Evolutionary conservation across 805 yeast genomes (phyloP).

Genomic region (Ogataea degrootiae): DNA sequence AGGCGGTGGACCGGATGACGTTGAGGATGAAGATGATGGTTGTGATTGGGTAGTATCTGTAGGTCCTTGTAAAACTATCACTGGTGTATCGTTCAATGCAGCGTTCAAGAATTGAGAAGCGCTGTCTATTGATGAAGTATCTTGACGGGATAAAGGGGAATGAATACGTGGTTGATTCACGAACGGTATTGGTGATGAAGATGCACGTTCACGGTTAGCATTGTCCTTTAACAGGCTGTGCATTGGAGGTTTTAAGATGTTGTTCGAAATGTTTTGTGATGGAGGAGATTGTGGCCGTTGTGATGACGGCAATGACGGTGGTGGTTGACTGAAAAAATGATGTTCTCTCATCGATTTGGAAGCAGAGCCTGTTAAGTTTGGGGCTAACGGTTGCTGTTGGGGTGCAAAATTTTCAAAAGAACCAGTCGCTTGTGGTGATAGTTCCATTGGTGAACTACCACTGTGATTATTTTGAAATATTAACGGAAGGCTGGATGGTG

Average conservation of each 20-base stretch:
- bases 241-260: conserved; percentile 11
- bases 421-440: conserved; percentile 12
- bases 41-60: background rate
- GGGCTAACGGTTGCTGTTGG: conserved; percentile 36
- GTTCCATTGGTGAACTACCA: conserved; percentile 8
- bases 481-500: conserved; percentile 50
- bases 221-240: conserved; percentile 4
- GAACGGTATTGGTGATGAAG: conserved; percentile 19
- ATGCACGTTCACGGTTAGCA: conserved; percentile 16
- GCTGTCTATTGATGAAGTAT: conserved; percentile 12
- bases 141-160: conserved; percentile 20
- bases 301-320: background rate
- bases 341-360: conserved; percentile 38
- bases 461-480: conserved; percentile 7
- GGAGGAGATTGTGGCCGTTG: conserved; percentile 1
- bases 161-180: conserved; percentile 13
- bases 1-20: conserved; percentile 16
- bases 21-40: conserved; percentile 1
- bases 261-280: conserved; percentile 1
- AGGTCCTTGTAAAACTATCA: background rate
- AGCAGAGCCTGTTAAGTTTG: conserved; percentile 52
- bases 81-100: conserved; percentile 16
- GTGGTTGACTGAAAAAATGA: conserved; percentile 16
- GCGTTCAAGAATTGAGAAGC: conserved; percentile 20
- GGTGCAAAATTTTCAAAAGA: background rate